A percentile compares a stretch with the other conserved stretches of the same genome.
phyloP scores from a whole-genome alignment of 2,329 filamentous ascomycete species.

The Alternaria rosae region DNA sequence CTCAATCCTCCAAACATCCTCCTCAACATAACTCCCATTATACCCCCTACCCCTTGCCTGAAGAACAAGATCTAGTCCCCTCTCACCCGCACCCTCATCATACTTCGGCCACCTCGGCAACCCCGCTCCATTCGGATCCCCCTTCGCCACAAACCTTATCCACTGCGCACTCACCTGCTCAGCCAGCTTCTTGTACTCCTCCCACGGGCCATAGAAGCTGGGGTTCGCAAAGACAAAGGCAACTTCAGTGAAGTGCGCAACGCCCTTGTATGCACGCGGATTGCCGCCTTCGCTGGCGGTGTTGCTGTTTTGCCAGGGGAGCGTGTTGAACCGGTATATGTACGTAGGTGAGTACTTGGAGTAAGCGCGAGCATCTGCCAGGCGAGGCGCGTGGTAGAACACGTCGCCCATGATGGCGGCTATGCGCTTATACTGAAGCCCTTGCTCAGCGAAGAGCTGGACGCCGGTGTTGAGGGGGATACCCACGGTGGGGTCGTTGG shows the following conservation, averaged over 20 bases:
- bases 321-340: constrained; percentile 67
- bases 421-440: constrained; percentile 61
- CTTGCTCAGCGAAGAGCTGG: constrained; percentile 42
- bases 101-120: constrained; percentile 54
- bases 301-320: constrained; percentile 37
- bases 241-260: constrained; percentile 63
- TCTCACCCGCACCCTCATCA: constrained; percentile 37
- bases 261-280: constrained; percentile 53
- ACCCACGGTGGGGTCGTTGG: constrained; percentile 42
- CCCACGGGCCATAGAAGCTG: constrained; percentile 46
- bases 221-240: constrained; percentile 58
- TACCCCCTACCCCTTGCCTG: constrained; percentile 53
- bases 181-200: constrained; percentile 52
- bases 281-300: constrained; percentile 53
- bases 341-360: constrained; percentile 61
- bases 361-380: constrained; percentile 53
- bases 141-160: constrained; percentile 54
- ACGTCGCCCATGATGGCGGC: constrained; percentile 63
- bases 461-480: constrained; percentile 45
- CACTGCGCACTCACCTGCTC: constrained; percentile 56
- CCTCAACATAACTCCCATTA: constrained; percentile 52
- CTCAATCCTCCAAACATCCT: constrained; percentile 54
- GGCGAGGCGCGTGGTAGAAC: constrained; percentile 64
- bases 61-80: constrained; percentile 55
- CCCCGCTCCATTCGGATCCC: constrained; percentile 48